phyloP scores from a whole-genome alignment of 331 rosid genomes.

The Malus hybrid region DNA sequence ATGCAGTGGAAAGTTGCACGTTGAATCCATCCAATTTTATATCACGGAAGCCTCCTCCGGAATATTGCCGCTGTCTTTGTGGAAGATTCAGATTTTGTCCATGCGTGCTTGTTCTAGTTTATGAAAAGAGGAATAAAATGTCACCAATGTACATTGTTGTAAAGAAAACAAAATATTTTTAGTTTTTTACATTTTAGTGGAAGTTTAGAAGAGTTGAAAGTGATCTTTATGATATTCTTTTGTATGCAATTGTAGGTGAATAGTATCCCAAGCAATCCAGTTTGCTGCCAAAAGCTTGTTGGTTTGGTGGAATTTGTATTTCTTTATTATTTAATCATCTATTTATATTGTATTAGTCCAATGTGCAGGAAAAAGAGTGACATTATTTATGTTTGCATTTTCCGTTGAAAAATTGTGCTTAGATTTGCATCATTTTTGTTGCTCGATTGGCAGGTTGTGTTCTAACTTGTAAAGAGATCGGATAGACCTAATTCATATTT shows the following conservation, averaged over 20 bases:
- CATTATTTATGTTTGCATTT: too few species aligned
- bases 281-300: not conserved
- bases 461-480: too few species aligned
- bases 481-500: too few species aligned
- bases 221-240: not conserved
- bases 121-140: not conserved
- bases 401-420: too few species aligned
- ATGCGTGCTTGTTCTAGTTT: constrained; percentile 5
- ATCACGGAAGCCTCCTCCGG: not conserved
- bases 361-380: too few species aligned
- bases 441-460: too few species aligned
- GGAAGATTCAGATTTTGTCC: not conserved
- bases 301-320: not conserved
- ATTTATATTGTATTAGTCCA: too few species aligned
- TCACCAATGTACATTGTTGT: constrained; percentile 5
- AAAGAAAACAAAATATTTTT: not conserved
- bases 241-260: not conserved
- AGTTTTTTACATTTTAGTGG: not conserved
- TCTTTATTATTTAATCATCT: not conserved
- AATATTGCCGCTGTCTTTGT: not conserved
- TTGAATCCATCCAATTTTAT: not conserved
- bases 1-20: constrained; percentile 1
- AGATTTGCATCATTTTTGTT: too few species aligned
- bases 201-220: not conserved
- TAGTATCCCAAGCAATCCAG: not conserved